A percentile compares a stretch with the other conserved stretches of the same genome.
These are phyloP conservation scores for Phaeotremella skinneri DNA, from an alignment of 768 basidiomycete species.

Conservation along the genomic window DNA sequence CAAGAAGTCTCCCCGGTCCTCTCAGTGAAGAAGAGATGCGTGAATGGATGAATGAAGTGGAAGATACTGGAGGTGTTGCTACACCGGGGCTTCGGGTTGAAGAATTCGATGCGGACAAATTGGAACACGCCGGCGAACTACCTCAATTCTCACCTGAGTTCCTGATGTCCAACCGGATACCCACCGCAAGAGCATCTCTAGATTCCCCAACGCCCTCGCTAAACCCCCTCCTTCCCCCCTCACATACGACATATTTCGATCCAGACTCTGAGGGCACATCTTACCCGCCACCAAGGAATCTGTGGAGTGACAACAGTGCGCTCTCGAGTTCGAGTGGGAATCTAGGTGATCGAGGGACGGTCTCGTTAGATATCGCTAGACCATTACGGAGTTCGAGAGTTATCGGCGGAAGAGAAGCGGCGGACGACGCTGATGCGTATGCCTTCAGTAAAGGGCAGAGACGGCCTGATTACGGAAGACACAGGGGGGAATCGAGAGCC, in stretches of 20 bases:
- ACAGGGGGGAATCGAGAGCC: constrained; percentile 40
- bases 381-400: not conserved
- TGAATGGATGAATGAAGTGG: constrained; percentile 33
- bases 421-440: constrained; percentile 42
- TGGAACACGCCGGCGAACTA: not conserved
- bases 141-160: constrained; percentile 4
- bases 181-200: not conserved
- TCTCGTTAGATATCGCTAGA: not conserved
- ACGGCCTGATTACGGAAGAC: constrained; percentile 34
- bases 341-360: not conserved
- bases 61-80: not conserved
- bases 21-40: constrained; percentile 37
- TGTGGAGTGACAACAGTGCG: not conserved
- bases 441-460: constrained; percentile 28
- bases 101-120: not conserved
- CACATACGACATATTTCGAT: not conserved
- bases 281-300: not conserved
- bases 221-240: not conserved
- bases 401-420: constrained; percentile 33
- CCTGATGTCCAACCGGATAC: not conserved
- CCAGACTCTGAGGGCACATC: not conserved
- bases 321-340: too few relatives aligned
- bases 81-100: not conserved
- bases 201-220: not conserved
- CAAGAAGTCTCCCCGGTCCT: constrained; percentile 37